phyloP scores from a whole-genome alignment of 2,329 filamentous ascomycete genomes.

The Alternaria infectoria region DNA sequence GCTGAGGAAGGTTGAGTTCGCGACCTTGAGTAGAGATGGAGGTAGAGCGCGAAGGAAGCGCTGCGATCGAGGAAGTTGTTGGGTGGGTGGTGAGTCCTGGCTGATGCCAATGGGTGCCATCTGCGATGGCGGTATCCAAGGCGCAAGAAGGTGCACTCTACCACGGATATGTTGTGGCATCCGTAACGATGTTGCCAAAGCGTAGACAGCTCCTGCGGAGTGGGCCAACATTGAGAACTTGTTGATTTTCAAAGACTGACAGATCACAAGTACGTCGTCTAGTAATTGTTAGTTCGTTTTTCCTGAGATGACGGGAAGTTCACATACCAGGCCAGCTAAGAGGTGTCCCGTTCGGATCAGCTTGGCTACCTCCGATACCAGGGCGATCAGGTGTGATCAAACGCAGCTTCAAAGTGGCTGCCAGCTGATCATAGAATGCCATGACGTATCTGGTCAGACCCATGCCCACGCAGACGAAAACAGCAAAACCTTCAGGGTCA shows the following conservation, averaged over 20 bases:
- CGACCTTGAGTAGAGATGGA: constrained; percentile 88
- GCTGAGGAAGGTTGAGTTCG: constrained; percentile 94
- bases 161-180: constrained; percentile 97
- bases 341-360: constrained; percentile 84
- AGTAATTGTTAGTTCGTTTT: constrained; percentile 50
- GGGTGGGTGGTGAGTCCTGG: constrained; percentile 77
- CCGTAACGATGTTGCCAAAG: constrained; percentile 88
- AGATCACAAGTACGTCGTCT: constrained; percentile 91
- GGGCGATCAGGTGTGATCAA: constrained; percentile 94
- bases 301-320: not conserved
- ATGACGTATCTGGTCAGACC: constrained; percentile 94
- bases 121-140: constrained; percentile 88
- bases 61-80: constrained; percentile 89
- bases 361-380: constrained; percentile 89
- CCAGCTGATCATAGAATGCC: constrained; percentile 96
- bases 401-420: constrained; percentile 82
- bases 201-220: constrained; percentile 97
- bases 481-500: constrained; percentile 86
- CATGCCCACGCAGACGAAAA: constrained; percentile 98
- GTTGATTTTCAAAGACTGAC: constrained; percentile 86
- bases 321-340: constrained; percentile 87
- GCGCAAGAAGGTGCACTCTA: constrained; percentile 89
- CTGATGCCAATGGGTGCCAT: constrained; percentile 62
- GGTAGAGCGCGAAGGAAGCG: constrained; percentile 88
- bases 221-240: constrained; percentile 97